Conservation (phyloP, 768 basidiomycete species). For the Melanogaster broomeanus region DNA sequence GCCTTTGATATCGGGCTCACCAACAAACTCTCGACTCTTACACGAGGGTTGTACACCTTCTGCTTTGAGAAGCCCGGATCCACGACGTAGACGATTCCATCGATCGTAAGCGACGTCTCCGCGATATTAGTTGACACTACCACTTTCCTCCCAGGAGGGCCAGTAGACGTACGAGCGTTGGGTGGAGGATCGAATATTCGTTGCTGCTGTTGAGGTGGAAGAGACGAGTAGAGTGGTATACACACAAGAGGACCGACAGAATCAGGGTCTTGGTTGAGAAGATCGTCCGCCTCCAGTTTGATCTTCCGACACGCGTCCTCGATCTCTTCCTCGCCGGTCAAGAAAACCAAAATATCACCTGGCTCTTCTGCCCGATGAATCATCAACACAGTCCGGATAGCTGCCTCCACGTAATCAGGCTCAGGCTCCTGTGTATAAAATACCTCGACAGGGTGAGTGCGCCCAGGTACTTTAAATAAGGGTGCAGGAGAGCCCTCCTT, state of each 20-base stretch:
- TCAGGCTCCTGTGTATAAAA: slow-evolving; percentile 93
- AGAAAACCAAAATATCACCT: slow-evolving; percentile 91
- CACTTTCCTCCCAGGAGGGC: slow-evolving; percentile 89
- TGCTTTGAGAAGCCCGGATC: slow-evolving; percentile 98
- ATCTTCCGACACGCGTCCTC: slow-evolving; percentile 96
- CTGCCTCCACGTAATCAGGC: slow-evolving; percentile 95
- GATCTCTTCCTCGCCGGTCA: slow-evolving; percentile 98
- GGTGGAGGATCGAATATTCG: slow-evolving; percentile 94
- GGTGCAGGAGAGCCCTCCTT: slow-evolving; percentile 53
- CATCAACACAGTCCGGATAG: slow-evolving; percentile 94
- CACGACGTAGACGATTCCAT: slow-evolving; percentile 99
- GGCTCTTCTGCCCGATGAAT: slow-evolving; percentile 95
- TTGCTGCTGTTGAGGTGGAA: slow-evolving; percentile 94
- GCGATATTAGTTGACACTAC: slow-evolving; percentile 97
- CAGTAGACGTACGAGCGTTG: slow-evolving; percentile 52
- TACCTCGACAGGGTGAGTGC: slow-evolving; percentile 94
- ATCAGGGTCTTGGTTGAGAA: slow-evolving; percentile 67
- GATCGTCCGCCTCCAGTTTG: slow-evolving; percentile 85
- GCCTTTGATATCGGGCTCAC: slow-evolving; percentile 97
- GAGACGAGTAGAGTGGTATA: slow-evolving; percentile 92
- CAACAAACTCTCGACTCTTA: slow-evolving; percentile 90
- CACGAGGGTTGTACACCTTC: slow-evolving; percentile 97
- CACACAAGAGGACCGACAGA: slow-evolving; percentile 86
- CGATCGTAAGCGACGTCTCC: slow-evolving; percentile 96
- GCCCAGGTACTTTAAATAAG: slow-evolving; percentile 87